phyloP scores from a whole-genome alignment of 2,329 filamentous ascomycete genomes.

The Hypoxylon sp. region DNA sequence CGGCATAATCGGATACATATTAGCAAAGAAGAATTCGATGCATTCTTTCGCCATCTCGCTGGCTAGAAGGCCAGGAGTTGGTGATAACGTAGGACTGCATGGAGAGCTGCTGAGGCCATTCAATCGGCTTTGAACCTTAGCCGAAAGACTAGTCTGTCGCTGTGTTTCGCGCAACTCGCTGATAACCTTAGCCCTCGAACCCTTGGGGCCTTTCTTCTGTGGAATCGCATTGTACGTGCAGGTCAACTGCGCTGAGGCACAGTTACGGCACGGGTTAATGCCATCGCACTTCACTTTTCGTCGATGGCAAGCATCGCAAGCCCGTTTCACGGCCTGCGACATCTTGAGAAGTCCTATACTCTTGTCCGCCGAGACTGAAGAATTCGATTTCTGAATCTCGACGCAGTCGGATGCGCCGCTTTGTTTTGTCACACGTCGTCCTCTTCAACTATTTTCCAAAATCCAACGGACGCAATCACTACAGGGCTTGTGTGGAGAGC shows the following conservation, averaged over 20 bases:
- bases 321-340: constrained; percentile 64
- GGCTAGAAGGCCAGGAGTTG: constrained; percentile 73
- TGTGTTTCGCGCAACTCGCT: constrained; percentile 79
- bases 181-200: constrained; percentile 81
- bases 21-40: constrained; percentile 76
- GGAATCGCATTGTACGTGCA: constrained; percentile 83
- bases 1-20: constrained; percentile 75
- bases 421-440: constrained; percentile 28
- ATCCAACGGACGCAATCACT: constrained; percentile 32
- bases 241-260: constrained; percentile 73
- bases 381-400: constrained; percentile 18
- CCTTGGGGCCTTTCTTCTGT: constrained; percentile 83
- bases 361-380: constrained; percentile 13
- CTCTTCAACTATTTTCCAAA: constrained; percentile 37
- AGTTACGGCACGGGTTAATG: constrained; percentile 79
- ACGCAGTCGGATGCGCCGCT: constrained; percentile 28
- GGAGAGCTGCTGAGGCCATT: constrained; percentile 68
- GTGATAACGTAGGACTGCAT: constrained; percentile 63
- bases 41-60: constrained; percentile 75
- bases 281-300: constrained; percentile 83
- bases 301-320: constrained; percentile 81
- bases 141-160: constrained; percentile 74
- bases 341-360: constrained; percentile 45
- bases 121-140: constrained; percentile 72
- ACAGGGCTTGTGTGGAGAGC: constrained; percentile 39